A percentile compares a stretch with the other conserved stretches of the same genome.
These are phyloP conservation scores for Zygotorulaspora mrakii DNA, from an alignment of 1,139 yeast genomes.

Conservation along the genomic window DNA sequence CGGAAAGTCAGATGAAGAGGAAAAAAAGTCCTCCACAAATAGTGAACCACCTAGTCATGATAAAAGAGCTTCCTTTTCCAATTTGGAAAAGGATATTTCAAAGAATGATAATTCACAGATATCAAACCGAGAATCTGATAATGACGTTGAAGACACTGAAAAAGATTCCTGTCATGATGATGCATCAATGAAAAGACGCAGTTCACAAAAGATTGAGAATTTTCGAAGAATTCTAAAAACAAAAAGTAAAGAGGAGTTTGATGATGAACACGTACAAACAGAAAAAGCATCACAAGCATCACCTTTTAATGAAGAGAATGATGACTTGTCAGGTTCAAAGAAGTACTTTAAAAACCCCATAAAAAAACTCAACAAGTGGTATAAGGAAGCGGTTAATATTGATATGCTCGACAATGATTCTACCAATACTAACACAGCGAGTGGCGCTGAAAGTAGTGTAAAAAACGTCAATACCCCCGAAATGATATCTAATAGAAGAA, in stretches of 20 bases:
- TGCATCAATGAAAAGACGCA: slow-evolving; percentile 15
- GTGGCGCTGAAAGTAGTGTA: slow-evolving; percentile 4
- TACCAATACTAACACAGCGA: too few relatives aligned
- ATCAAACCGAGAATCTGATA: neutral
- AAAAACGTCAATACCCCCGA: slow-evolving; percentile 16
- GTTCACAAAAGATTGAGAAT: slow-evolving; percentile 18
- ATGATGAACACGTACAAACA: slow-evolving; percentile 9
- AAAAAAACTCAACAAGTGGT: slow-evolving; percentile 68
- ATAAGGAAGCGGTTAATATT: slow-evolving; percentile 45
- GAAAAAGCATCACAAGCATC: slow-evolving; percentile 8
- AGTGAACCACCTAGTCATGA: neutral
- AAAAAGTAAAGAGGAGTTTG: slow-evolving; percentile 14
- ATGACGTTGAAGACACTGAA: slow-evolving; percentile 3
- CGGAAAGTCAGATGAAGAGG: neutral
- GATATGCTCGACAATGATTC: slow-evolving; percentile 14
- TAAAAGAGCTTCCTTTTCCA: neutral
- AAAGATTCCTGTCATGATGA: slow-evolving; percentile 5
- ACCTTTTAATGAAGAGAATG: slow-evolving; percentile 17
- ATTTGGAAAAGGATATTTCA: slow-evolving; percentile 1
- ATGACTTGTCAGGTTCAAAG: slow-evolving; percentile 32
- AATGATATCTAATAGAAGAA: slow-evolving; percentile 36
- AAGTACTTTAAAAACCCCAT: slow-evolving; percentile 45
- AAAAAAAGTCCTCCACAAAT: slow-evolving; percentile 2
- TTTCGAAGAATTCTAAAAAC: slow-evolving; percentile 12
- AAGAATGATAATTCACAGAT: neutral